phyloP scores from a whole-genome alignment of 257 asterid species.

The Plantago ovata region DNA sequence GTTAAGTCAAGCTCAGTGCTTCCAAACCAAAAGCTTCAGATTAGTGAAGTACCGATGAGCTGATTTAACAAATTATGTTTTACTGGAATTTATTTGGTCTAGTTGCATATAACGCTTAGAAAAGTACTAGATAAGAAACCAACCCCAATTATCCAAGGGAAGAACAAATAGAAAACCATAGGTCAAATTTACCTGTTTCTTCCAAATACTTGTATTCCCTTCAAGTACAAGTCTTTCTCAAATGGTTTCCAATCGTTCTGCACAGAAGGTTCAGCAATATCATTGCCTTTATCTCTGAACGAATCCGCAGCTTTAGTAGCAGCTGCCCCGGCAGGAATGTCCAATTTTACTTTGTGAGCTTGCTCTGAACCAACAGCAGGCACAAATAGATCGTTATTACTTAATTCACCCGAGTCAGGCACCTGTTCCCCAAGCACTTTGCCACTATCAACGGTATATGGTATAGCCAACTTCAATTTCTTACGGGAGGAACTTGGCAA shows the following conservation, averaged over 20 bases:
- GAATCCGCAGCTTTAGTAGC: conserved; percentile 24
- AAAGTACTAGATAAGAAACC: conserved; percentile 10
- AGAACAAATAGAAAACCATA: conserved; percentile 10
- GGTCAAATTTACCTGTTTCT: conserved; percentile 64
- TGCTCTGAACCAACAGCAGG: conserved; percentile 28
- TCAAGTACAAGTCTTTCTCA: conserved; percentile 82
- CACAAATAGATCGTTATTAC: conserved; percentile 29
- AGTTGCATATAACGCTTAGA: conserved; percentile 11
- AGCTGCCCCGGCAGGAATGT: conserved; percentile 23
- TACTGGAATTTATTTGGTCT: background rate
- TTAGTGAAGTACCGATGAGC: too few species aligned
- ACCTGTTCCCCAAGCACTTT: conserved; percentile 22
- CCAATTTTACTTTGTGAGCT: conserved; percentile 22
- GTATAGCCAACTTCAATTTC: conserved; percentile 41
- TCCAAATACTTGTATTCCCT: conserved; percentile 93
- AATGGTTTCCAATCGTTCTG: conserved; percentile 67
- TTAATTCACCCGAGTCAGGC: conserved; percentile 28
- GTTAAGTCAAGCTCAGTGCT: too few species aligned
- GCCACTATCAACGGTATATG: conserved; percentile 28
- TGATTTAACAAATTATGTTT: too few species aligned
- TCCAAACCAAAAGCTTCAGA: too few species aligned
- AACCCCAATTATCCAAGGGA: background rate
- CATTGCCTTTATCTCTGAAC: conserved; percentile 32
- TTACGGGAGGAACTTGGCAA: conserved; percentile 37
- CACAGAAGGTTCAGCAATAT: conserved; percentile 27